Evolutionary conservation across 1,284 basidiomycete genomes (phyloP), one percentile per base, ranked within the genome.

Genomic region (Sanghuangporus weigelae): DNA sequence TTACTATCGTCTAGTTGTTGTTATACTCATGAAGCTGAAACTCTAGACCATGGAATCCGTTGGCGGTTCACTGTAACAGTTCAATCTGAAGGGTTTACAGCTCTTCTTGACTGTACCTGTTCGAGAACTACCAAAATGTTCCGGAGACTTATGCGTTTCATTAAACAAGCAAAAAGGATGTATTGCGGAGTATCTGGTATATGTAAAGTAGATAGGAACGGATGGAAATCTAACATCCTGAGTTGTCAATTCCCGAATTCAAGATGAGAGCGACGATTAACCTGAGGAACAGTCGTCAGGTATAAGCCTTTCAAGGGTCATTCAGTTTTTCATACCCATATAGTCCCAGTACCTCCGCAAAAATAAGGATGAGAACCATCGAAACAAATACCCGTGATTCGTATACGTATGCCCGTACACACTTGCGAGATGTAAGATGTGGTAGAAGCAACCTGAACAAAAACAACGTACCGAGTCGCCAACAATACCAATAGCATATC

Each of bases 381-480:
- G 91, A 93, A 71, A 98, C 96, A 78, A 95, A 98, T 68, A 98
- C 81, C 72, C 93, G 83, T 54, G 94, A 93, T 79, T 98, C 95
- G 75, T 96, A 92, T 48, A 68, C 59, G 57, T 68, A 68, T 14
- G 67, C 67, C 39, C 67, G 59, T 53, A 68, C 67, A 42, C 67
- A 68, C 67, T 68, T 1, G 7, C 5, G 53, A 23, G 5, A 19
- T 16, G 59, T 63, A 38, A 26, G 46, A 42, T 36, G 23, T 19
- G 46, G 54, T 36, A 42, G 26, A 12, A 10, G 3, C 48, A 8
- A n/a, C 21, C n/a, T 21, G 0, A 6, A 23, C 26, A 12, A 12
- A 35, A 62, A 92, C 92, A 92, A 66, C 94, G 83, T 48, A 95
- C 93, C 67, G 96, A 92, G 74, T 98, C 94, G 75, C 96, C 95